Conservation (phyloP, 2,329 filamentous ascomycete genomes). For the Talaromyces funiculosus region DNA sequence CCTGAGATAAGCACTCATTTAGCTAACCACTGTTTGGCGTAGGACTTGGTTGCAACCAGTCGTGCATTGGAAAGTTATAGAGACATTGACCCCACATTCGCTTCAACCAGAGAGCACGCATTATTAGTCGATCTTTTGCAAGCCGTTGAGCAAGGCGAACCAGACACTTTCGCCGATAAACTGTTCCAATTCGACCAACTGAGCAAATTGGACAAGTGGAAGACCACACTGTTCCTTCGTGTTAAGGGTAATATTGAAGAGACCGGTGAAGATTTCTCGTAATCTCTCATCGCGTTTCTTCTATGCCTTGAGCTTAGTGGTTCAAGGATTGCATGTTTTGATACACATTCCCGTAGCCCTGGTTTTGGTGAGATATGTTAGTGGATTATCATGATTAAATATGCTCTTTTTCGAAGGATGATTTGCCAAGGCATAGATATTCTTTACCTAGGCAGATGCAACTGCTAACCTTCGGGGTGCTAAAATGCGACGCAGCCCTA, state of each 20-base stretch:
- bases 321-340: not conserved
- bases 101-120: slow-evolving; percentile 71
- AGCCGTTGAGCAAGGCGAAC: slow-evolving; percentile 69
- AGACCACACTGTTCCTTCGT: slow-evolving; percentile 75
- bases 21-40: slow-evolving; percentile 2
- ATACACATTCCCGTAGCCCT: not conserved
- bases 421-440: no score
- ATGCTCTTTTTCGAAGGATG: not conserved
- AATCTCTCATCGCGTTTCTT: slow-evolving; percentile 17
- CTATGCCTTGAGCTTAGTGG: not conserved
- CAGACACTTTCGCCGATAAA: slow-evolving; percentile 78
- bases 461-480: not conserved
- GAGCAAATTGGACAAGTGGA: slow-evolving; percentile 95
- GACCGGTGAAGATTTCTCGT: slow-evolving; percentile 64
- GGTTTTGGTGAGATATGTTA: not conserved
- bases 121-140: slow-evolving; percentile 71
- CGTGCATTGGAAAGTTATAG: slow-evolving; percentile 76
- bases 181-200: slow-evolving; percentile 86
- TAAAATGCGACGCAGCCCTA: not conserved
- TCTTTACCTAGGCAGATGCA: not conserved
- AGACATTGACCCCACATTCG: slow-evolving; percentile 72
- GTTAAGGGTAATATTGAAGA: slow-evolving; percentile 80
- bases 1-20: no score
- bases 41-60: slow-evolving; percentile 71
- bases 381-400: not conserved